Evolutionary conservation across 768 basidiomycete genomes (phyloP).

Genomic region (Boletus rubropictus): DNA sequence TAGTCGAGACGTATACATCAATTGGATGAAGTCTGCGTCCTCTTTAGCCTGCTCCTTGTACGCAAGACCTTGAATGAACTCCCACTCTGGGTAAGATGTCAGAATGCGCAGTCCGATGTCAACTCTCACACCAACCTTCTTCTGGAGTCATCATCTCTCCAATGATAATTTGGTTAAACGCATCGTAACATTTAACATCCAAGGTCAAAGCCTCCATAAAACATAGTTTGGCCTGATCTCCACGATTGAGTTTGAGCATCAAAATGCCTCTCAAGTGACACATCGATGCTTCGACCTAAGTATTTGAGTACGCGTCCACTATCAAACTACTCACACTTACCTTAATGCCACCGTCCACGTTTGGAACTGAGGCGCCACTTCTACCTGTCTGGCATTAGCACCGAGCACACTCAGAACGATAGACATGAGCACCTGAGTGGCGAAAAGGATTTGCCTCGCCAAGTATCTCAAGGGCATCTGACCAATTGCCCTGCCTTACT

Average conservation of each 20-base stretch:
- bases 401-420: neutral
- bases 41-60: constrained; percentile 80
- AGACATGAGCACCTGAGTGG: constrained; percentile 46
- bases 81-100: constrained; percentile 70
- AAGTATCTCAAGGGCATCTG: constrained; percentile 86
- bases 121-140: constrained; percentile 63
- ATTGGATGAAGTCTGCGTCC: constrained; percentile 85
- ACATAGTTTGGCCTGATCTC: constrained; percentile 86
- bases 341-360: constrained; percentile 92
- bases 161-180: constrained; percentile 83
- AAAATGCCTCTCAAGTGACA: constrained; percentile 90
- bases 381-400: constrained; percentile 35
- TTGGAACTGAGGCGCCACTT: constrained; percentile 69
- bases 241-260: constrained; percentile 90
- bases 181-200: constrained; percentile 96
- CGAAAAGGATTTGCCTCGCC: constrained; percentile 90
- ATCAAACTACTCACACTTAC: constrained; percentile 35
- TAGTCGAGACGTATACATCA: constrained; percentile 88
- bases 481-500: constrained; percentile 87
- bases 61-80: constrained; percentile 80
- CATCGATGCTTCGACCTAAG: constrained; percentile 95
- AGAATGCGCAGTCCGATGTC: neutral
- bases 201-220: constrained; percentile 93
- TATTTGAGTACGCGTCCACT: neutral
- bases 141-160: constrained; percentile 95